A percentile compares a stretch with the other conserved stretches of the same genome.
phyloP scores from a whole-genome alignment of 306 rosid genomes.

The Malus asiatica region DNA sequence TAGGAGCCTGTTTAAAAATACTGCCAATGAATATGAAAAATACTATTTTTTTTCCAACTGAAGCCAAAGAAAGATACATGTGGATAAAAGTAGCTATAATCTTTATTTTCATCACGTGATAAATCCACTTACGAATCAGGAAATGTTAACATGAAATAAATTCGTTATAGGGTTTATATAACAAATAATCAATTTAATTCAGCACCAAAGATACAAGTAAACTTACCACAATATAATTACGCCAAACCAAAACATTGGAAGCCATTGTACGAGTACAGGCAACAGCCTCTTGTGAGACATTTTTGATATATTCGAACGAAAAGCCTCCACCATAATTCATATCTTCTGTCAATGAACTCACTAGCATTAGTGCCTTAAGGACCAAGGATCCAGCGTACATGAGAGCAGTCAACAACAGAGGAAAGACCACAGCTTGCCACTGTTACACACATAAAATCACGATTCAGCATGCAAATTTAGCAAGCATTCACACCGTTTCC shows the following conservation, averaged over 20 bases:
- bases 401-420: constrained; percentile 70
- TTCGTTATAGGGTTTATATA: neutral
- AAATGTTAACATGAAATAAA: neutral
- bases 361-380: constrained; percentile 45
- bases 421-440: constrained; percentile 87
- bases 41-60: neutral
- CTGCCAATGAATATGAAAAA: neutral
- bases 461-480: constrained; percentile 51
- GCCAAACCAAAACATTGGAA: constrained; percentile 63
- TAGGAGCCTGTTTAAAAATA: constrained; percentile 64
- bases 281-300: constrained; percentile 15
- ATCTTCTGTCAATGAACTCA: constrained; percentile 45
- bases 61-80: neutral
- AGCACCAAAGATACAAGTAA: constrained; percentile 6
- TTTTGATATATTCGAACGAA: constrained; percentile 31
- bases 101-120: neutral
- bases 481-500: constrained; percentile 39
- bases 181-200: neutral
- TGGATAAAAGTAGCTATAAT: neutral
- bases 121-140: neutral
- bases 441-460: constrained; percentile 70
- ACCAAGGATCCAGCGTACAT: constrained; percentile 75
- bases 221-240: constrained; percentile 84
- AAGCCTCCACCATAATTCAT: constrained; percentile 26
- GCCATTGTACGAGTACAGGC: constrained; percentile 24